These are phyloP conservation scores for Paratrypanosoma confusum DNA, from an alignment of 208 protist genomes.

Conservation along the genomic window DNA sequence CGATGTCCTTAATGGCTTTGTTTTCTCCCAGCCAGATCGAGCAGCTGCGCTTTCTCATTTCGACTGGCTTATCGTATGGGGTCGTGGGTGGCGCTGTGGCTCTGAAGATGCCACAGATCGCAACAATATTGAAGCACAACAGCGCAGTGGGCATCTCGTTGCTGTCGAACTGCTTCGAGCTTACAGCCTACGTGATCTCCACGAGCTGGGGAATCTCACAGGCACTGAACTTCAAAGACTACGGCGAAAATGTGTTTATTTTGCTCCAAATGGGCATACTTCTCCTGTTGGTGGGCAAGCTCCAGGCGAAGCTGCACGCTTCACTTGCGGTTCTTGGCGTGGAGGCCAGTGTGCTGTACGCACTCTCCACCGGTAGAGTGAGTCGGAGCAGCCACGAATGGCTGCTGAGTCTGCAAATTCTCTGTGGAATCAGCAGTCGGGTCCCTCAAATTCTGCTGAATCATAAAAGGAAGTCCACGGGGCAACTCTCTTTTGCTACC, in stretches of 20 bases:
- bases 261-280: slow-evolving; percentile 53
- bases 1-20: no score
- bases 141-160: slow-evolving; percentile 66
- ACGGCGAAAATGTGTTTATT: slow-evolving; percentile 71
- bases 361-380: slow-evolving; percentile 30
- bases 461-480: slow-evolving; percentile 46
- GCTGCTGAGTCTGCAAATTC: slow-evolving; percentile 45
- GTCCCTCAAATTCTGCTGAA: slow-evolving; percentile 74
- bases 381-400: slow-evolving; percentile 32
- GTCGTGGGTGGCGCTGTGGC: slow-evolving; percentile 70
- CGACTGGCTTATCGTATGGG: slow-evolving; percentile 58
- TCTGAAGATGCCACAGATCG: slow-evolving; percentile 81
- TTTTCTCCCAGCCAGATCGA: neutral
- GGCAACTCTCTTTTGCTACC: slow-evolving; percentile 70
- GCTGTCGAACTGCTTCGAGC: slow-evolving; percentile 41
- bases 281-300: slow-evolving; percentile 42
- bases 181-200: slow-evolving; percentile 66
- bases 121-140: slow-evolving; percentile 37
- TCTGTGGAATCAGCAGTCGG: slow-evolving; percentile 56
- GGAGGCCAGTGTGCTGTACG: slow-evolving; percentile 19
- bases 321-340: slow-evolving; percentile 19
- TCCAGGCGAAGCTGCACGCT: slow-evolving; percentile 29
- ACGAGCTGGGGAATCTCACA: slow-evolving; percentile 71
- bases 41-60: slow-evolving; percentile 34
- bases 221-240: slow-evolving; percentile 57